Base-by-base conservation (phyloP, 768 basidiomycete species). In the Amanita subjunquillea region DNA sequence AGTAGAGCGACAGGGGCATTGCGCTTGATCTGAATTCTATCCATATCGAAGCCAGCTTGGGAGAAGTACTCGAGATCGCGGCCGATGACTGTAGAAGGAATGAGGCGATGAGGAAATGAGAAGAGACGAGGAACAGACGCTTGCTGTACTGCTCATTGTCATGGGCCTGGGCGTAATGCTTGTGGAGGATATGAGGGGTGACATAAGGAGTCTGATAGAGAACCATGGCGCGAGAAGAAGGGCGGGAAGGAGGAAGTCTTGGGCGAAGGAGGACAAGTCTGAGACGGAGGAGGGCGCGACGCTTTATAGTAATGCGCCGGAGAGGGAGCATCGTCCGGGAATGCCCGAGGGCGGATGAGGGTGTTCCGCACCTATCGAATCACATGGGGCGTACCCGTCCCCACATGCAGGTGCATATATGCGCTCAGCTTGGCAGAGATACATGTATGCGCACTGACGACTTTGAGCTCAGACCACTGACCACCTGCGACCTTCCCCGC, bases 31-130 rank as follows among this genome's bases (percentile, higher is more conserved):
- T 92, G 87, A 70, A 98, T 92, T 60, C 87, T 83, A 63, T 94
- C 87, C 87, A 98, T 96, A 73, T 99, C 95, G 72, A 99, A 98
- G 56, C 96, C 96, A 54, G 96, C 95, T 69, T 96, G 88, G 37
- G 95, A 98, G 81, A 96, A 96, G 73, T 93, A 91, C 67, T 92
- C 88, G 62, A 98, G 80, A 65, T 98, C 94, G 60, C 79, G 83
- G 62, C 91, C 92, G 62, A 95, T 85, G 66, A 94, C 91, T 93
- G 67, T 1, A 38, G 46, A 30, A 37, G 49, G 9, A 29, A 5
- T 6, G 23, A 44, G 47, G 46, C 51, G 34, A 46, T 48, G n/a
- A 46, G 47, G 51, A 25, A 40, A 27, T 27, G 10, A 45, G 56
- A 39, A 55, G 53, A 57, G 15, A 48, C 30, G 42, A 39, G 48